Percentiles rank a stretch among this genome's conserved stretches.
Evolutionary conservation across 2,329 filamentous ascomycete species (phyloP).

Genomic region (Penicillium aurantiogriseum): DNA sequence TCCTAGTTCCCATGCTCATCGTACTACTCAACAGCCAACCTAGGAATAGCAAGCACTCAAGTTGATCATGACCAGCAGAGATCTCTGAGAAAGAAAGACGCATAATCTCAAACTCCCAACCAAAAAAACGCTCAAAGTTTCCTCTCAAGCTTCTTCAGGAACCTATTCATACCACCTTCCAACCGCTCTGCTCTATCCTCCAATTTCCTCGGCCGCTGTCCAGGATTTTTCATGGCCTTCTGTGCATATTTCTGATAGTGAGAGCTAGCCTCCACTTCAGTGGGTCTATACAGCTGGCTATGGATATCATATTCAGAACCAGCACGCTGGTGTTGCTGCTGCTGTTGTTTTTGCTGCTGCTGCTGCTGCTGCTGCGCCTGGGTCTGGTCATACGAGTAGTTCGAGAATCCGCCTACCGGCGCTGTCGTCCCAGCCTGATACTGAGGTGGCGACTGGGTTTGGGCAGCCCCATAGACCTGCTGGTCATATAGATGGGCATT

Average conservation of each 20-base stretch:
- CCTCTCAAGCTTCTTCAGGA: conserved; percentile 49
- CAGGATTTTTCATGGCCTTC: conserved; percentile 34
- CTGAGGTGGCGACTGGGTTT: conserved; percentile 21
- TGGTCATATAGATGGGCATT: conserved; percentile 38
- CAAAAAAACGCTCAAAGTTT: conserved; percentile 24
- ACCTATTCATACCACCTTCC: conserved; percentile 46
- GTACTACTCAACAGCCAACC: not conserved
- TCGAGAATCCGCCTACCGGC: conserved; percentile 41
- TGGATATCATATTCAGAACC: conserved; percentile 45
- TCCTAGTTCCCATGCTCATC: not conserved
- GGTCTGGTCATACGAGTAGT: conserved; percentile 40
- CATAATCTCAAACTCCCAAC: not conserved
- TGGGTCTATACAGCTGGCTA: conserved; percentile 48
- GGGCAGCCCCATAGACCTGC: conserved; percentile 21
- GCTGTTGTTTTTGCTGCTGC: conserved; percentile 17
- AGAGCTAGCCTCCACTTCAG: conserved; percentile 41
- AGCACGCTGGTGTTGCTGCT: conserved; percentile 20
- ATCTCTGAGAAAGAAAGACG: not conserved
- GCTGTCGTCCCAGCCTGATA: conserved; percentile 15
- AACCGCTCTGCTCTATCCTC: conserved; percentile 40
- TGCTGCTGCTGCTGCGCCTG: conserved; percentile 19
- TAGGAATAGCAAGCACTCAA: not conserved
- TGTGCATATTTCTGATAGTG: conserved; percentile 38
- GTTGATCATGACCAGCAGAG: not conserved
- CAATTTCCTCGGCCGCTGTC: conserved; percentile 35